Base-by-base conservation (phyloP, 2,329 filamentous ascomycete genomes). In the Fusarium ambrosium region DNA sequence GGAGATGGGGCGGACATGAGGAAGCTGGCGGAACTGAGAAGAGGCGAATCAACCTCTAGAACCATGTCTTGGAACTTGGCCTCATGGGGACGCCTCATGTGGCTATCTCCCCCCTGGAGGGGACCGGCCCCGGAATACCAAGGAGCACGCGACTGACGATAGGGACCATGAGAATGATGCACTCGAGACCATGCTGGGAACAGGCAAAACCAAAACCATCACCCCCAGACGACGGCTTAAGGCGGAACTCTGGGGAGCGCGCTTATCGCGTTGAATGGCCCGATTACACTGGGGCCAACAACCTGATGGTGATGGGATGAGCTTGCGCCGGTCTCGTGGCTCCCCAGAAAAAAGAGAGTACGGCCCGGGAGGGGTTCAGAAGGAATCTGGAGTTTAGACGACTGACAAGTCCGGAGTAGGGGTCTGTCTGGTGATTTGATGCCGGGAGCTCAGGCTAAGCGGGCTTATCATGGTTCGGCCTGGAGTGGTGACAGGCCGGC, bases 181-280 rank as follows among this genome's bases (percentile, higher is more conserved):
- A 69, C 64, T 67, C 34, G n/a, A 39, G 39, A 37, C 55, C 39
- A 36, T 39, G 39, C 56, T n/a, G n/a, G 29, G 16, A 55, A n/a
- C 51, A 56, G 27, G 51, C 58, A 60, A 67, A 74, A 43, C 51
- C 48, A 27, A 29, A 29, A 10, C 24, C 37, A n/a, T 66, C 29
- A 34, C 68, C 66, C 65, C 66, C 63, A 67, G 66, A 71, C 55
- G 68, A 60, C 66, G 73, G 70, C 64, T 73, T 72, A 41, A 71
- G 63, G 64, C 68, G 71, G 73, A 60, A 62, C 62, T 77, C 70
- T 79, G 77, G 77, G 77, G 76, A 73, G 63, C 69, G 77, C 77
- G 77, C 77, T 79, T 79, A 77, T 79, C 77, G 77, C 77, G 77
- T 65, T 69, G 72, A 64, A 69, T 78, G 77, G 74, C 58, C 68